Base-by-base conservation (phyloP, 495 filamentous ascomycete species). In the Jackrogersella minutella region DNA sequence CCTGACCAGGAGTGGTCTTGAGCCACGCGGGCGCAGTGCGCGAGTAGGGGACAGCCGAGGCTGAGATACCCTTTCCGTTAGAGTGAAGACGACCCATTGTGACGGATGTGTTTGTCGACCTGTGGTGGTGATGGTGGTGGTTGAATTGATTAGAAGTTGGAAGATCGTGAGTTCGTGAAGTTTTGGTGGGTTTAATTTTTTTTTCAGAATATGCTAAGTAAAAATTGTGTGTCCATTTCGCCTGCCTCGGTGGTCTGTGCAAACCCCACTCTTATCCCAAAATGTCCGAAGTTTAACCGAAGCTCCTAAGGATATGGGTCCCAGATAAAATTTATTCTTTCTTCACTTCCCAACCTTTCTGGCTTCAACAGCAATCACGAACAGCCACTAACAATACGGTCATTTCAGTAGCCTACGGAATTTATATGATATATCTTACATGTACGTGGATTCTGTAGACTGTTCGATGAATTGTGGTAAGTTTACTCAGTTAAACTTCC, bases 21-120 rank as follows among this genome's bases (percentile, higher is more conserved):
- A 96, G 83, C 95, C 95, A 99, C 54, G 91, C 84, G 21, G 95
- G 93, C 57, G 92, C 79, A 62, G 87, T 89, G 83, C 96, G 94
- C 53, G 91, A 96, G 89, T 98, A 98, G 64, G 96, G 96, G 82
- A 97, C 85, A 72, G 96, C 92, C 59, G 91, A 96, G 82, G 90
- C 82, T 55, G 92, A 90, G 79, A 98, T 98, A 80, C 96, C 96
- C 90, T 99, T 99, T 84, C 96, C 95, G 75, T 97, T 97, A 86
- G 86, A 90, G 91, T 99, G 96, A 87, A 99, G 89, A 83, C 95
- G 89, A 89, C 93, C 94, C 94, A 97, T 97, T 77, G 77, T 90
- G 82, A 73, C 73, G 73, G 82, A 73, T 78, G 73, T 66, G 75
- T 76, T 76, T 69, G 58, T 59, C 69, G 66, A 66, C 52, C 66